Conservation (phyloP, 164 flowering plant species). For the Macadamia integrifolia region DNA sequence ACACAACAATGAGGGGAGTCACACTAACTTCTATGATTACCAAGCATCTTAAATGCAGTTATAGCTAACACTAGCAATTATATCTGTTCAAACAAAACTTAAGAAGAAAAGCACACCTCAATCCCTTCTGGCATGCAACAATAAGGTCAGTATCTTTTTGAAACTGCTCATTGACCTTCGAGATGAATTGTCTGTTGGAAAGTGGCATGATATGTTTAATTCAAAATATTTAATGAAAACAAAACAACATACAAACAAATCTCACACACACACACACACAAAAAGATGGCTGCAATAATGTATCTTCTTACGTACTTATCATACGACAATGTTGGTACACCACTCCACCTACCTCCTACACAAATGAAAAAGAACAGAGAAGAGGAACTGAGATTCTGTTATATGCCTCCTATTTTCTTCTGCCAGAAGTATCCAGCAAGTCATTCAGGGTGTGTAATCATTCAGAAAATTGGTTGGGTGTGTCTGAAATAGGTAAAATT, state of each 20-base stretch:
- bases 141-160: constrained; percentile 77
- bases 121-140: constrained; percentile 95
- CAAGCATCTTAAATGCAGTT: not conserved
- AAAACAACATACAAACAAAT: too few species aligned
- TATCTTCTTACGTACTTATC: constrained; percentile 39
- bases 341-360: constrained; percentile 99
- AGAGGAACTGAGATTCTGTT: too few species aligned
- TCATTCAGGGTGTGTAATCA: too few species aligned
- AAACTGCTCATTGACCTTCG: constrained; percentile 62
- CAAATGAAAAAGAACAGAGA: constrained; percentile 4
- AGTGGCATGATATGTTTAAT: not conserved
- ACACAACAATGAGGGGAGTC: too few species aligned
- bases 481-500: too few species aligned
- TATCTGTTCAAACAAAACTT: not conserved
- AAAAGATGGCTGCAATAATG: constrained; percentile 2
- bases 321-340: constrained; percentile 66
- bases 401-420: too few species aligned
- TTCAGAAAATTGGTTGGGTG: too few species aligned
- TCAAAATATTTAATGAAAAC: not conserved
- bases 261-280: not conserved
- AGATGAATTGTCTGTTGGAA: constrained; percentile 60
- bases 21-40: not conserved
- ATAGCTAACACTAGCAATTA: not conserved
- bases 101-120: constrained; percentile 56
- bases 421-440: too few species aligned